These are phyloP conservation scores for Ogataea corticis DNA, from an alignment of 805 yeast genomes.

Conservation along the genomic window DNA sequence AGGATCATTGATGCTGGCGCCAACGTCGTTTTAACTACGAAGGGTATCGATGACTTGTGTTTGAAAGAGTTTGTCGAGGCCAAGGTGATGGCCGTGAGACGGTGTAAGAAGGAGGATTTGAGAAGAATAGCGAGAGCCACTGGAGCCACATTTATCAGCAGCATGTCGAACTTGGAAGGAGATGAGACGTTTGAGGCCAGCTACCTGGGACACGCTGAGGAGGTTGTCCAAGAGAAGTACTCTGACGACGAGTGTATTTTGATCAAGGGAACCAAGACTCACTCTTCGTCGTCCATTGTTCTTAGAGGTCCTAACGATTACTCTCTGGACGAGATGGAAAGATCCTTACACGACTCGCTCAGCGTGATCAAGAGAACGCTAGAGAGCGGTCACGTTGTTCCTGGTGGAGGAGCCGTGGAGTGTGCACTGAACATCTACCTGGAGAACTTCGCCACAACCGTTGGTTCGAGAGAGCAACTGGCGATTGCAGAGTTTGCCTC, in stretches of 20 bases:
- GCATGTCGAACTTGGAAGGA: conserved; percentile 92
- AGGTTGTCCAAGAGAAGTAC: conserved; percentile 84
- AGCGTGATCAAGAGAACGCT: conserved; percentile 94
- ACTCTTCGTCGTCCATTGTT: conserved; percentile 87
- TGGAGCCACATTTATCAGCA: conserved; percentile 87
- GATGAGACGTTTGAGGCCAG: conserved; percentile 88
- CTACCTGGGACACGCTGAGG: conserved; percentile 86
- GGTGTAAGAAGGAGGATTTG: conserved; percentile 95
- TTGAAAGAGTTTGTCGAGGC: conserved; percentile 89
- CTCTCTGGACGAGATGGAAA: conserved; percentile 96
- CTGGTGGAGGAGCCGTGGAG: conserved; percentile 99
- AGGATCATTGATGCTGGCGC: conserved; percentile 88
- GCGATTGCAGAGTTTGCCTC: conserved; percentile 97
- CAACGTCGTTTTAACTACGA: conserved; percentile 87
- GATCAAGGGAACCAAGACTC: conserved; percentile 85
- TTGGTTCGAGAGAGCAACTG: conserved; percentile 95
- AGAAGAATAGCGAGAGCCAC: conserved; percentile 97
- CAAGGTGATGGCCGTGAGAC: conserved; percentile 92
- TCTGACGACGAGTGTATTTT: conserved; percentile 97
- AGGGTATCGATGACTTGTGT: conserved; percentile 93
- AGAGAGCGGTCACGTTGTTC: conserved; percentile 92
- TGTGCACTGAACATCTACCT: conserved; percentile 90
- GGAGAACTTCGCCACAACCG: conserved; percentile 96
- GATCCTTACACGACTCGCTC: conserved; percentile 92
- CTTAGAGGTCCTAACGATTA: conserved; percentile 96